Evolutionary conservation across 2,329 filamentous ascomycete genomes (phyloP).

Genomic region (Fonsecaea pedrosoi): DNA sequence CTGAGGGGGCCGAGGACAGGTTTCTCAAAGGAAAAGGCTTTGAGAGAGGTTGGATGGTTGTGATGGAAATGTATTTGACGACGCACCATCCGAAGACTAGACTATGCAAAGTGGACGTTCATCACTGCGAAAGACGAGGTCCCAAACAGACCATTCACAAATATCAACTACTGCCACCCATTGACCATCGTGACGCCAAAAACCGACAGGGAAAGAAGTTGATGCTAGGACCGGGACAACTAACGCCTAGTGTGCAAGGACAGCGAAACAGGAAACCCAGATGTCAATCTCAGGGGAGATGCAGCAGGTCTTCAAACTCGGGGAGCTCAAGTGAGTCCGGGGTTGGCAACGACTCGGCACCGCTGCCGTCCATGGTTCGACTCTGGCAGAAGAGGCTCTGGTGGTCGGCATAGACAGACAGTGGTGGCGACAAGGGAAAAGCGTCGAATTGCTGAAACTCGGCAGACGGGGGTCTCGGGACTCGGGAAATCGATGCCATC

Average conservation of each 20-base stretch:
- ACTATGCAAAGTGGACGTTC: background rate
- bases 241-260: background rate
- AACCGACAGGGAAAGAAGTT: background rate
- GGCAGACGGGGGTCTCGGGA: background rate
- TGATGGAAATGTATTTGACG: background rate
- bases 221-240: background rate
- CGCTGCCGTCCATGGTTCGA: background rate
- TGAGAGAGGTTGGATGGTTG: background rate
- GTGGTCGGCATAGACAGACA: background rate
- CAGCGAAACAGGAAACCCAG: background rate
- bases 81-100: background rate
- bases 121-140: background rate
- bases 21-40: background rate
- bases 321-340: background rate
- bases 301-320: slow-evolving; percentile 18
- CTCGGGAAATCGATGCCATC: background rate
- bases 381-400: slow-evolving; percentile 2
- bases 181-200: background rate
- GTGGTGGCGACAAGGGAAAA: slow-evolving; percentile 7
- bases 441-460: slow-evolving; percentile 20
- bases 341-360: slow-evolving; percentile 1
- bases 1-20: background rate
- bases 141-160: background rate
- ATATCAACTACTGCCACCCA: background rate
- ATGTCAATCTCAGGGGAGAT: slow-evolving; percentile 3